Percentiles rank a stretch among this genome's conserved stretches.
phyloP scores from a whole-genome alignment of 2,329 filamentous ascomycete species.

The Cercospora zeae-maydis region DNA sequence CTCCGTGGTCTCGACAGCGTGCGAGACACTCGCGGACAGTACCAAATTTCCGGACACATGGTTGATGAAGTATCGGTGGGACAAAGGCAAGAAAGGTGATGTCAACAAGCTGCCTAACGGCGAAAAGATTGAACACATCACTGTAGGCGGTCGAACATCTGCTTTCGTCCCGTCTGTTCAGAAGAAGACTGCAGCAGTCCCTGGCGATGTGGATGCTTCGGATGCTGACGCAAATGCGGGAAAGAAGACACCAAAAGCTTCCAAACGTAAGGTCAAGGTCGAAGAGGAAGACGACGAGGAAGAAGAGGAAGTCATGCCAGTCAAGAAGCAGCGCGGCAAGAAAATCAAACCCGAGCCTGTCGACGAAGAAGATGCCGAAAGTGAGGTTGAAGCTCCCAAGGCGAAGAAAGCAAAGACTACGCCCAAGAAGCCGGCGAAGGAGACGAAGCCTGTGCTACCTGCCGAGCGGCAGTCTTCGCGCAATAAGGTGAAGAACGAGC shows the following conservation, averaged over 20 bases:
- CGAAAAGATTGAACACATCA: conserved; percentile 79
- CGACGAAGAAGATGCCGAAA: conserved; percentile 14
- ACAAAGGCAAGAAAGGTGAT: conserved; percentile 75
- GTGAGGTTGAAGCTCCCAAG: conserved; percentile 16
- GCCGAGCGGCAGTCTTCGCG: conserved; percentile 7
- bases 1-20: conserved; percentile 74
- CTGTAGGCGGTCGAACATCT: conserved; percentile 85
- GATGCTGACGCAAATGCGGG: conserved; percentile 18
- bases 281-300: conserved; percentile 25
- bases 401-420: conserved; percentile 12
- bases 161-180: conserved; percentile 82
- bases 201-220: conserved; percentile 44
- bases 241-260: conserved; percentile 30
- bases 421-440: conserved; percentile 22
- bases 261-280: conserved; percentile 37
- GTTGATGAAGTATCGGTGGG: conserved; percentile 60
- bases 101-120: conserved; percentile 71
- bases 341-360: conserved; percentile 6
- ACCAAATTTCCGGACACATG: conserved; percentile 81
- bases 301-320: conserved; percentile 25
- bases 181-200: conserved; percentile 68
- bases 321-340: conserved; percentile 23
- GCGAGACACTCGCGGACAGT: conserved; percentile 75
- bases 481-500: neutral
- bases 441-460: conserved; percentile 8